Evolutionary conservation across 768 basidiomycete genomes (phyloP), one percentile per base, ranked within the genome.

Genomic region (Leccinum barrowsii): DNA sequence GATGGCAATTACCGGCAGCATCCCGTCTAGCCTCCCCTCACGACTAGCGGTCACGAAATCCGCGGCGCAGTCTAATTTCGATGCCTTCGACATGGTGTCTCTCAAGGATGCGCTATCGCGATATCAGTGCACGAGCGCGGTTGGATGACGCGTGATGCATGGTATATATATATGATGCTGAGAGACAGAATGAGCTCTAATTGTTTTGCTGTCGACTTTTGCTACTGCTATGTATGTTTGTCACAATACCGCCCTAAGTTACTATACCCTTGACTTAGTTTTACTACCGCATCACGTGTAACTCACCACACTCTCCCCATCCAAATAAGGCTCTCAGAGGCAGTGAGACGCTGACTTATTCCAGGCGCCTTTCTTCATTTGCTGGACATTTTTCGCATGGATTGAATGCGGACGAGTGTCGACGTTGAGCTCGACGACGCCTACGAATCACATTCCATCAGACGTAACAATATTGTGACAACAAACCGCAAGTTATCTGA

Each of bases 41-140:
- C 42, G 5, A 19, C 58, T 63, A 7, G 58, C 61, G 32, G 55
- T 62, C 57, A 52, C 57, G 4, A 62, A 58, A 6, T 58, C 59
- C 4, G 21, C 65, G 13, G 32, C 56, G 28, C 19, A 56, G 19
- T 57, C 62, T 12, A 63, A 32, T 7, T 17, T 59, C 19, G 58
- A 68, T 54, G 28, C 60, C 1, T 73, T 72, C 35, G 66, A 72
- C 47, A 24, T 71, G 55, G 11, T 58, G 10, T 61, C 70, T 28
- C 58, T 71, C 50, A 63, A 53, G 7, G 66, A 70, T 40, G 70
- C 64, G 11, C 50, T 71, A 54, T 70, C 72, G 11, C 68, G 68
- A 50, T 72, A 64, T 52, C 66, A 67, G 47, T 21, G 12, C 65
- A 54, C 60, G 49, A 61, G 59, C 35, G n/a, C 52, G 13, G 17